Percentiles rank a stretch among this genome's conserved stretches.
Evolutionary conservation across 768 basidiomycete species (phyloP).

Genomic region (Macrolepiota dolichaula): DNA sequence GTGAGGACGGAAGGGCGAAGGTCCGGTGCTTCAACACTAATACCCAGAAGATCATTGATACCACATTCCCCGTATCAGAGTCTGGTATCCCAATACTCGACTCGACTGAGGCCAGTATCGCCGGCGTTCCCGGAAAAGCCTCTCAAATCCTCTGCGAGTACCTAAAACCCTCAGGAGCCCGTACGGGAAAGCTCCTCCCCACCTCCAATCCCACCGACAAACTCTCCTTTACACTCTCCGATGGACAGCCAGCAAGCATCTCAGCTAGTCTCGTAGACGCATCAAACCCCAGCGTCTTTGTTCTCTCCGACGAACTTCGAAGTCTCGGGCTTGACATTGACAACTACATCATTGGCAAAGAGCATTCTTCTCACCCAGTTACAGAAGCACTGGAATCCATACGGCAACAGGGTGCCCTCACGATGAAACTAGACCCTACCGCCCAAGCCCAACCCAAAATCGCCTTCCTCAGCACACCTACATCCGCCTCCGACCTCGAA

Average conservation of each 20-base stretch:
- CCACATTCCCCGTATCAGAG: conserved; percentile 57
- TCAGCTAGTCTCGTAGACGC: conserved; percentile 63
- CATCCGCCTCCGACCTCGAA: conserved; percentile 15
- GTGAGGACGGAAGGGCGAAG: conserved; percentile 28
- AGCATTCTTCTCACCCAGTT: conserved; percentile 21
- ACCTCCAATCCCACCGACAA: conserved; percentile 47
- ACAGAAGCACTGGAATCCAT: conserved; percentile 45
- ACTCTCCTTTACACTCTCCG: conserved; percentile 28
- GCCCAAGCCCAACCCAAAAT: conserved; percentile 73
- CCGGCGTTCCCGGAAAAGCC: conserved; percentile 65
- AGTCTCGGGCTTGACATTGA: conserved; percentile 28
- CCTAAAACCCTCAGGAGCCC: conserved; percentile 60
- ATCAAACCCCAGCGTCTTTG: conserved; percentile 72
- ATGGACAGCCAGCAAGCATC: conserved; percentile 16
- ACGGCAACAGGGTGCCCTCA: conserved; percentile 49
- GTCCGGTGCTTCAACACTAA: conserved; percentile 71
- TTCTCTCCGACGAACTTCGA: conserved; percentile 41
- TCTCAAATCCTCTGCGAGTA: conserved; percentile 68
- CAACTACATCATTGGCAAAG: conserved; percentile 30
- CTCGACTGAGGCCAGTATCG: conserved; percentile 49
- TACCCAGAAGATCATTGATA: conserved; percentile 64
- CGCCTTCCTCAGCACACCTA: conserved; percentile 45
- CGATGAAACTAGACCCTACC: conserved; percentile 62
- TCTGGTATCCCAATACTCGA: conserved; percentile 38
- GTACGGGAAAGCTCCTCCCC: conserved; percentile 70